phyloP scores from a whole-genome alignment of 208 protist species.

The Acanthamoeba rhysodes region DNA sequence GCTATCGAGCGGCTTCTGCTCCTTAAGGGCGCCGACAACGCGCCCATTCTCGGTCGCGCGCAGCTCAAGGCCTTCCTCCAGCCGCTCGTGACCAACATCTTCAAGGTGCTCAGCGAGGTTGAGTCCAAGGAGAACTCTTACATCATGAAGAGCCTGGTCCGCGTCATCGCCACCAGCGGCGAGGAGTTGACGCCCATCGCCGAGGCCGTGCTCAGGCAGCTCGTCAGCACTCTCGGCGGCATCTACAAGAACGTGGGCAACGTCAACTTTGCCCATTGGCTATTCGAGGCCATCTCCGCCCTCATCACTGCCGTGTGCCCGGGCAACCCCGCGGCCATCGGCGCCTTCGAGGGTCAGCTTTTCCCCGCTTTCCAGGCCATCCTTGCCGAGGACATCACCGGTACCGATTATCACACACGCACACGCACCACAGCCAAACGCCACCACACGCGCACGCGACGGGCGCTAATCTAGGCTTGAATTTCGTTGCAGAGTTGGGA shows the following conservation, averaged over 20 bases:
- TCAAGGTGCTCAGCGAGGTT: conserved; percentile 4
- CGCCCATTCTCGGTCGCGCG: conserved; percentile 82
- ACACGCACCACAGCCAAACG: not conserved
- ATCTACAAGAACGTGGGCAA: conserved; percentile 95
- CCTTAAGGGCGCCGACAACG: conserved; percentile 86
- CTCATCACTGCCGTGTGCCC: conserved; percentile 90
- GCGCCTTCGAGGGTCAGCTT: conserved; percentile 90
- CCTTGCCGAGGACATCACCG: conserved; percentile 93
- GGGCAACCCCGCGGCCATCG: not conserved
- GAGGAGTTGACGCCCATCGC: conserved; percentile 88
- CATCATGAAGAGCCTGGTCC: conserved; percentile 86
- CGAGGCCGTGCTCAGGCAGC: conserved; percentile 77
- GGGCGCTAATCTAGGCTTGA: not conserved
- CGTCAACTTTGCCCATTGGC: conserved; percentile 96
- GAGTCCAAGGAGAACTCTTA: conserved; percentile 65
- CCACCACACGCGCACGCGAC: not conserved
- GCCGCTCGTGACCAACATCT: conserved; percentile 59
- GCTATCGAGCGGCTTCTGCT: conserved; percentile 94
- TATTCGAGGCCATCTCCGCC: conserved; percentile 97
- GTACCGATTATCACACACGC: conserved; percentile 15
- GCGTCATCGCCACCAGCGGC: conserved; percentile 89
- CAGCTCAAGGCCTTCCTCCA: conserved; percentile 56
- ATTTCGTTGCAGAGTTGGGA: conserved; percentile 92
- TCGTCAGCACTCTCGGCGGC: conserved; percentile 79
- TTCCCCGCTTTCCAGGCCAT: conserved; percentile 94